Base-by-base conservation (phyloP, 1,139 yeast genomes). In the Kodamaea arcana region DNA sequence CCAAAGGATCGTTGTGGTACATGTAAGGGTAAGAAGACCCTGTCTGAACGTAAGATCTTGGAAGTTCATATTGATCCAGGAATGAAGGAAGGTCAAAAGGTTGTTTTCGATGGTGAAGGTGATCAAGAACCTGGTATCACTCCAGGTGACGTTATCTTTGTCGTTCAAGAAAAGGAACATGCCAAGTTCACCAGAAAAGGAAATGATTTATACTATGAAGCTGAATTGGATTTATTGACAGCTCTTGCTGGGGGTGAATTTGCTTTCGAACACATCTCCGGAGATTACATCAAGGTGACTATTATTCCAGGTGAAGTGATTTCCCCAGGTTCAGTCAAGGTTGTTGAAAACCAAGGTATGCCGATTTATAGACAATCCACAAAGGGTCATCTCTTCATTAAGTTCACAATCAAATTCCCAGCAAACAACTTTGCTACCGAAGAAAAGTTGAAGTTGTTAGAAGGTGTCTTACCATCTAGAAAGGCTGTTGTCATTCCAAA, bases 21-120 rank as follows among this genome's bases (percentile, higher is more conserved):
- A 30, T 92, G 99, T 75, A 69, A 69, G 48, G 99, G 97, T 69
- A 84, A 86, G 70, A 92, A 90, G 75, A 82, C 90, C 35, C 69
- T 71, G 45, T 75, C 76, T 47, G 97, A 92, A 70, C 82, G 95
- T 70, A 92, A 92, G 74, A 83, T 92, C 44, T 72, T 92, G 56
- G 94, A 90, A 66, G 97, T 92, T 41, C 87, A 90, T 64, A 78
- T 92, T 55, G 96, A 88, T 60, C 94, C 94, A 53, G 99, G 99
- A 70, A 92, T 92, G 97, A 82, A 75, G 56, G 85, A 88, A 55
- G 97, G 97, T 40, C 96, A 90, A 69, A 81, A 81, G 65, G 77
- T 94, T 52, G 87, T 81, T 4, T 92, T 90, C 71, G 74, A 80
- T 51, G 97, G 97, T 47, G 97, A 90, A 70, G 97, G 97, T 55